Conservation (phyloP, 306 rosid genomes). For the Castanospermum australe region DNA sequence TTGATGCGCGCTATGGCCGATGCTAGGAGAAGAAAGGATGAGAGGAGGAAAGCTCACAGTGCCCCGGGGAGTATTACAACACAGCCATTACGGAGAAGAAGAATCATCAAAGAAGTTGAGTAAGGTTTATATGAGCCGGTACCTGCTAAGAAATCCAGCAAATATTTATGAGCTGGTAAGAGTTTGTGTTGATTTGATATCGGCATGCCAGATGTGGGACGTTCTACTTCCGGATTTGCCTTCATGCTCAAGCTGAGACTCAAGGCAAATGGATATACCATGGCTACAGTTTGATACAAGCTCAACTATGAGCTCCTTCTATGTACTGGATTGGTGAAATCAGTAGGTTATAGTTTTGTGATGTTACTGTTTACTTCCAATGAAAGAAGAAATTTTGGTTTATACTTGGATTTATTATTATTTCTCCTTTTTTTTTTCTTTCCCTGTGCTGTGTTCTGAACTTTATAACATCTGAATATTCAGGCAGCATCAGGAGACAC, state of each 20-base stretch:
- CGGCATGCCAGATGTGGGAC: not conserved
- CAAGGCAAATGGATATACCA: not conserved
- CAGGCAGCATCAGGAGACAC: too few relatives aligned
- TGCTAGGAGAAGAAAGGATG: constrained; percentile 63
- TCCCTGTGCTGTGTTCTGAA: not conserved
- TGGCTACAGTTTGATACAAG: not conserved
- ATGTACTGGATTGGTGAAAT: constrained; percentile 2
- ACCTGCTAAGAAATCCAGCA: not conserved
- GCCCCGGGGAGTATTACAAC: constrained; percentile 73
- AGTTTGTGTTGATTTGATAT: not conserved
- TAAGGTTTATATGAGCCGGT: constrained; percentile 12
- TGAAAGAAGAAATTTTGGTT: constrained; percentile 25
- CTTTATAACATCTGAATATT: too few relatives aligned
- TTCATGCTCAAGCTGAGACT: not conserved
- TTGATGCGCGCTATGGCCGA: constrained; percentile 56
- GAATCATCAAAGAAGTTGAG: constrained; percentile 72
- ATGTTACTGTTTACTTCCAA: constrained; percentile 9
- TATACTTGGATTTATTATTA: not conserved
- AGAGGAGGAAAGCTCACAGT: constrained; percentile 83
- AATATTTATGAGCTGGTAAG: not conserved
- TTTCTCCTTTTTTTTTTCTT: not conserved
- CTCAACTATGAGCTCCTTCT: not conserved
- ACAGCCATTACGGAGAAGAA: constrained; percentile 54
- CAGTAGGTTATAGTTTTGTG: constrained; percentile 1
- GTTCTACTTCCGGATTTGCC: not conserved